Conservation (phyloP, 148 eudicot genomes). For the Chenopodium berlandieri region DNA sequence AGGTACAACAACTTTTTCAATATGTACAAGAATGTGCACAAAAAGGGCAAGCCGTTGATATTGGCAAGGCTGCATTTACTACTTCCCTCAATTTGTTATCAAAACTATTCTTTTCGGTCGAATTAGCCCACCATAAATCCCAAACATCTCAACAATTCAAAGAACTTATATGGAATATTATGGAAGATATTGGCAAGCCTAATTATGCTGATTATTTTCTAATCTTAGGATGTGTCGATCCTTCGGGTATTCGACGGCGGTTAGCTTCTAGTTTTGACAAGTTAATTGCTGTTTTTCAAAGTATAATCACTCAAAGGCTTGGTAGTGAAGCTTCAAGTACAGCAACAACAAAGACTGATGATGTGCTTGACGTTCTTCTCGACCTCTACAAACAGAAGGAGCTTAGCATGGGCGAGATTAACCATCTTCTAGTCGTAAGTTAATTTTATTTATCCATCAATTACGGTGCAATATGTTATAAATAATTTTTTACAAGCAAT, state of each 20-base stretch:
- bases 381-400: background rate
- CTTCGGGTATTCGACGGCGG: slow-evolving; percentile 40
- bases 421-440: slow-evolving; percentile 26
- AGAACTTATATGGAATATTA: slow-evolving; percentile 23
- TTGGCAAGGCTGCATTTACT: slow-evolving; percentile 26
- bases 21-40: slow-evolving; percentile 14
- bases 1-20: slow-evolving; percentile 14
- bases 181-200: slow-evolving; percentile 42
- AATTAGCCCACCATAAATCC: slow-evolving; percentile 20
- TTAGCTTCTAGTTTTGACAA: slow-evolving; percentile 48
- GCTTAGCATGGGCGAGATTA: slow-evolving; percentile 24
- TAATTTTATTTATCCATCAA: background rate
- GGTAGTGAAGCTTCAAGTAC: background rate
- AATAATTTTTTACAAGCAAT: too few species aligned
- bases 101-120: slow-evolving; percentile 15
- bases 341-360: background rate
- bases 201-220: slow-evolving; percentile 50
- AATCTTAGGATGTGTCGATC: slow-evolving; percentile 37
- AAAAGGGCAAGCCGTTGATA: slow-evolving; percentile 17
- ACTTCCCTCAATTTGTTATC: slow-evolving; percentile 20
- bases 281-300: slow-evolving; percentile 43
- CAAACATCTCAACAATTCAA: slow-evolving; percentile 17
- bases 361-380: slow-evolving; percentile 26
- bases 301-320: slow-evolving; percentile 17
- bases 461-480: background rate